Base-by-base conservation (phyloP, 2,329 filamentous ascomycete genomes). In the Calcarisporium arbuscula region DNA sequence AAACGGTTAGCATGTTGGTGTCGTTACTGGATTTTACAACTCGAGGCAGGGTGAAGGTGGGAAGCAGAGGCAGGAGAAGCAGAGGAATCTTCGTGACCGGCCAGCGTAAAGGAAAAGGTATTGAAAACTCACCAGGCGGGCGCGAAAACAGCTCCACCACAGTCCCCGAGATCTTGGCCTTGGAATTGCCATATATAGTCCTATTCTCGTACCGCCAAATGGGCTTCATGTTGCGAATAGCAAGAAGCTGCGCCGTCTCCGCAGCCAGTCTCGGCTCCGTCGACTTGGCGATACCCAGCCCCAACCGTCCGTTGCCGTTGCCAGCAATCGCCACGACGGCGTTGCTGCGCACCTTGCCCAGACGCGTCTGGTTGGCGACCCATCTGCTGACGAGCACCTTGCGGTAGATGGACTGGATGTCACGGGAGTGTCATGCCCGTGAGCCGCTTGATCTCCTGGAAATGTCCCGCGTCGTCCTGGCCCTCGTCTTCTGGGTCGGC, bases 171-270 rank as follows among this genome's bases (percentile, higher is more conserved):
- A 94, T 75, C 70, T 98, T 98, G 49, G 70, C 78, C 60, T 79
- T 73, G 26, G 94, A 75, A 44, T 88, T 78, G 38, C 92, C 92
- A 62, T 75, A 96, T 34, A 95, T 92, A 10, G 92, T 98, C 42
- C 92, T 72, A 50, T 87, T 74, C 68, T 98, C 92, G 56, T 96
- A 98, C 38, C 90, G 73, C 32, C 80, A 77, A 36, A 98, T 78
- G n/a, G 92, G 89, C 66, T 79, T 77, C 85, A 98, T 88, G 68
- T 92, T 95, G 53, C 83, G 73, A 48, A 96, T 85, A 17, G 92
- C 90, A 45, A 82, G 72, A 64, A 88, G 77, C 60, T 75, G 77
- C 28, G 88, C 84, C 65, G 94, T 87, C 44, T 72, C 64, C 25
- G 64, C 58, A 1, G 85, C 86, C 39, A 85, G 77, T 20, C 70